phyloP scores from a whole-genome alignment of 2,329 filamentous ascomycete genomes.

The Fusarium robinianum region DNA sequence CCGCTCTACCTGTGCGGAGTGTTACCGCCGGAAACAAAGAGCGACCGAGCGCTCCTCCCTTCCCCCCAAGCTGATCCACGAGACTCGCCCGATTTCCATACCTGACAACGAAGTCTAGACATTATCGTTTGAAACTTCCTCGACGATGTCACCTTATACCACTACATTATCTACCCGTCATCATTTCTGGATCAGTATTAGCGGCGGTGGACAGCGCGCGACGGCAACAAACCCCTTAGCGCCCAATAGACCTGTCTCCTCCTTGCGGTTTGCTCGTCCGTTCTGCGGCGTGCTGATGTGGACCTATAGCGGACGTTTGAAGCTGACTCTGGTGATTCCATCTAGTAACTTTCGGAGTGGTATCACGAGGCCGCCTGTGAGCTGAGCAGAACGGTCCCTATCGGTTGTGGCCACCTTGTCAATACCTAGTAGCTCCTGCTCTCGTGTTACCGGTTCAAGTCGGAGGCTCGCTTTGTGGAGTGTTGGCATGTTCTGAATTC shows the following conservation, averaged over 20 bases:
- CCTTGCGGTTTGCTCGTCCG: conserved; percentile 45
- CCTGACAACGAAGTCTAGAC: conserved; percentile 36
- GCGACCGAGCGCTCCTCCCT: conserved; percentile 25
- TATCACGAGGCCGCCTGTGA: conserved; percentile 43
- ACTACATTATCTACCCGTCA: conserved; percentile 46
- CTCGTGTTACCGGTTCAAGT: conserved; percentile 46
- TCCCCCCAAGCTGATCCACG: not conserved
- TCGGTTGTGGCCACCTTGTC: conserved; percentile 40
- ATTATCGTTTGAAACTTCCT: conserved; percentile 46
- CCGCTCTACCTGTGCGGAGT: conserved; percentile 50
- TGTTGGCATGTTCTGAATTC: conserved; percentile 44
- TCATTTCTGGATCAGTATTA: conserved; percentile 44
- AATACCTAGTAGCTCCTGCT: conserved; percentile 45
- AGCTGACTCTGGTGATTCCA: conserved; percentile 37
- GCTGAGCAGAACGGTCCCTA: conserved; percentile 40
- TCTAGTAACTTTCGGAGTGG: conserved; percentile 37
- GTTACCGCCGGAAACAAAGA: conserved; percentile 47
- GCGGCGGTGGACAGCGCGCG: conserved; percentile 42
- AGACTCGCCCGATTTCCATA: not conserved
- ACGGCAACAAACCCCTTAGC: conserved; percentile 38
- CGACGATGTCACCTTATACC: conserved; percentile 45
- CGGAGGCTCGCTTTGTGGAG: conserved; percentile 44
- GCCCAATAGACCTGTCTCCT: conserved; percentile 47
- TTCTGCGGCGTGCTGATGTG: conserved; percentile 40
- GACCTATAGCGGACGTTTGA: conserved; percentile 41